phyloP scores from a whole-genome alignment of 2,329 filamentous ascomycete species.

The Trichoderma citrinoviride region DNA sequence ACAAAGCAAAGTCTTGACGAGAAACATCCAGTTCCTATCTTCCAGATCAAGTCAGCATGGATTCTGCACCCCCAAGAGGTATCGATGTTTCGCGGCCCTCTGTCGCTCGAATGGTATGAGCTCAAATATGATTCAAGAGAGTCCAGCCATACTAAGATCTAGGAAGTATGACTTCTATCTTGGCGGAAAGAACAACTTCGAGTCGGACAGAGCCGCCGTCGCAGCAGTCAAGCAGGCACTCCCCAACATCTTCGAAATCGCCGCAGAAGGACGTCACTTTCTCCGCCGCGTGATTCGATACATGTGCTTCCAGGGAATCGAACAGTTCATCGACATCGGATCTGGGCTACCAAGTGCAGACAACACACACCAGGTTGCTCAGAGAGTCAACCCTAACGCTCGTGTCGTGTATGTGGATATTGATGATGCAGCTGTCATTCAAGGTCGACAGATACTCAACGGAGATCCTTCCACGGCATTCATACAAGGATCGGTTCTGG shows the following conservation, averaged over 20 bases:
- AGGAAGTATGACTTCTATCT: constrained; percentile 11
- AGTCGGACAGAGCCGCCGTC: constrained; percentile 4
- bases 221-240: neutral
- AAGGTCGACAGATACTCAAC: neutral
- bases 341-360: constrained; percentile 9
- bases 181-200: constrained; percentile 6
- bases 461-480: neutral
- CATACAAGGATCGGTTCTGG: constrained; percentile 10
- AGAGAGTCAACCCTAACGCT: constrained; percentile 2
- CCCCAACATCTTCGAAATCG: constrained; percentile 1
- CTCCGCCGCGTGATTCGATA: constrained; percentile 3
- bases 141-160: neutral
- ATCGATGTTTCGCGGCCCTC: constrained; percentile 1
- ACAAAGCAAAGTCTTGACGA: no score
- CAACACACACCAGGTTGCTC: constrained; percentile 12
- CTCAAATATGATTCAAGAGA: neutral
- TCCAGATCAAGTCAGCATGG: neutral
- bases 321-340: constrained; percentile 8
- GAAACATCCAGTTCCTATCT: no score
- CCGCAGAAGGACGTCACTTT: constrained; percentile 7
- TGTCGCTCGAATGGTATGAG: constrained; percentile 10
- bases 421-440: neutral
- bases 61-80: neutral
- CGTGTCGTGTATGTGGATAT: constrained; percentile 10
- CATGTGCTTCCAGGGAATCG: constrained; percentile 4